A percentile compares a stretch with the other conserved stretches of the same genome.
Conservation (phyloP, 768 basidiomycete species). For the Lentinula sp. region DNA sequence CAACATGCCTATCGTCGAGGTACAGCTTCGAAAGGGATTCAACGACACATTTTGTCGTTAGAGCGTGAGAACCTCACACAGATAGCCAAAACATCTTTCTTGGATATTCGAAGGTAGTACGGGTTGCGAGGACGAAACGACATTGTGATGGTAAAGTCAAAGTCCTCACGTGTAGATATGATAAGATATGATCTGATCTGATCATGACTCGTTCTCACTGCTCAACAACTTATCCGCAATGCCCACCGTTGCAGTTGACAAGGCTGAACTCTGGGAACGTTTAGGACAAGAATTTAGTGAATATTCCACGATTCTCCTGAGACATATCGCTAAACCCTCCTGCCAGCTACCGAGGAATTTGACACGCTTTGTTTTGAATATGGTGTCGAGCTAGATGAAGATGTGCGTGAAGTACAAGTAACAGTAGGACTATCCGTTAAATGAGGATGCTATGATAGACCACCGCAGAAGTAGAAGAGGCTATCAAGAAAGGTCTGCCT, state of each 20-base stretch:
- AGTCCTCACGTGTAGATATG: background rate
- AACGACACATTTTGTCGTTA: background rate
- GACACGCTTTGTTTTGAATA: conserved; percentile 96
- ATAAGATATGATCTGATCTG: too few species aligned
- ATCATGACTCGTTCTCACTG: background rate
- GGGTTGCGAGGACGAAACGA: conserved; percentile 66
- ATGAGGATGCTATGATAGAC: conserved; percentile 46
- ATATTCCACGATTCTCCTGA: conserved; percentile 12
- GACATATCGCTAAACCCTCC: conserved; percentile 12
- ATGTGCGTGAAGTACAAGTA: conserved; percentile 53
- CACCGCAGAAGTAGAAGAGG: conserved; percentile 78
- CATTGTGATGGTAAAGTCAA: background rate
- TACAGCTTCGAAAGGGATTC: conserved; percentile 49
- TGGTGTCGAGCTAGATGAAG: conserved; percentile 96
- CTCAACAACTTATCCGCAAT: conserved; percentile 29
- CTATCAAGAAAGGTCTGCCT: conserved; percentile 77
- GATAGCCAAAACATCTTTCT: conserved; percentile 66
- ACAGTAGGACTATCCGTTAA: background rate
- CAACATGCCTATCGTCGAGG: conserved; percentile 80
- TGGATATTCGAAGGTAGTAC: conserved; percentile 78
- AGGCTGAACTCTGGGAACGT: conserved; percentile 86
- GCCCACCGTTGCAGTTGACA: conserved; percentile 96
- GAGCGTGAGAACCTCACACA: conserved; percentile 42
- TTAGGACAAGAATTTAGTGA: conserved; percentile 81
- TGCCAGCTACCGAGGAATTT: conserved; percentile 85